phyloP scores from a whole-genome alignment of 2,329 filamentous ascomycete species.

The Talaromyces pinophilus region DNA sequence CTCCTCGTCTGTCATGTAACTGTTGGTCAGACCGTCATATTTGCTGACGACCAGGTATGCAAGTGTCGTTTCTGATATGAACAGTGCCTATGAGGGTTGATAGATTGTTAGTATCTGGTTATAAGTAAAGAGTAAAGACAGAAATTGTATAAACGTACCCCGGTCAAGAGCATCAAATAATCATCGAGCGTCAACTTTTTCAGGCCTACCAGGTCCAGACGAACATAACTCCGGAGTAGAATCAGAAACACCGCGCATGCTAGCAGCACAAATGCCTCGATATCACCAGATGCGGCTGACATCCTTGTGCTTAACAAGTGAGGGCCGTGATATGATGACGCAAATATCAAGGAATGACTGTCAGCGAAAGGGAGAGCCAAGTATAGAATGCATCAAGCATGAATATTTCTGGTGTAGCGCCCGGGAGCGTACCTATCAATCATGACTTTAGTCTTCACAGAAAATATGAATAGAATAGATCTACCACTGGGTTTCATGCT shows the following conservation, averaged over 20 bases:
- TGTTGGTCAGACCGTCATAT: constrained; percentile 56
- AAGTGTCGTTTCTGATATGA: constrained; percentile 50
- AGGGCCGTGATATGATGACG: neutral
- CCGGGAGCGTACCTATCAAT: neutral
- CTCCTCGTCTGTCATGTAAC: constrained; percentile 55
- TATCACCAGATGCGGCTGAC: constrained; percentile 20
- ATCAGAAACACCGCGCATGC: constrained; percentile 52
- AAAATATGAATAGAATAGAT: neutral
- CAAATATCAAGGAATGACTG: neutral
- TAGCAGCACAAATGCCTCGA: constrained; percentile 53
- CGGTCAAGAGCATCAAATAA: constrained; percentile 56
- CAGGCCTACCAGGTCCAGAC: constrained; percentile 49
- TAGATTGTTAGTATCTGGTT: neutral
- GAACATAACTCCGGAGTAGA: constrained; percentile 50
- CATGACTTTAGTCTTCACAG: neutral
- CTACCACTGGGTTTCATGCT: neutral
- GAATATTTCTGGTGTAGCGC: neutral
- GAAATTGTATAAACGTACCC: constrained; percentile 39
- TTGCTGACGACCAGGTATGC: constrained; percentile 51
- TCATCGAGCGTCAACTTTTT: constrained; percentile 55
- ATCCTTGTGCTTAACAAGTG: constrained; percentile 4
- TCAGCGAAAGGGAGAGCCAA: neutral
- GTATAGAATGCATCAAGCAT: neutral
- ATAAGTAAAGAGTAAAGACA: neutral
- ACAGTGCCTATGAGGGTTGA: constrained; percentile 43